Evolutionary conservation across 2,329 filamentous ascomycete species (phyloP), one percentile per base, ranked within the genome.

Genomic region (Sarocladiaceae sp.): DNA sequence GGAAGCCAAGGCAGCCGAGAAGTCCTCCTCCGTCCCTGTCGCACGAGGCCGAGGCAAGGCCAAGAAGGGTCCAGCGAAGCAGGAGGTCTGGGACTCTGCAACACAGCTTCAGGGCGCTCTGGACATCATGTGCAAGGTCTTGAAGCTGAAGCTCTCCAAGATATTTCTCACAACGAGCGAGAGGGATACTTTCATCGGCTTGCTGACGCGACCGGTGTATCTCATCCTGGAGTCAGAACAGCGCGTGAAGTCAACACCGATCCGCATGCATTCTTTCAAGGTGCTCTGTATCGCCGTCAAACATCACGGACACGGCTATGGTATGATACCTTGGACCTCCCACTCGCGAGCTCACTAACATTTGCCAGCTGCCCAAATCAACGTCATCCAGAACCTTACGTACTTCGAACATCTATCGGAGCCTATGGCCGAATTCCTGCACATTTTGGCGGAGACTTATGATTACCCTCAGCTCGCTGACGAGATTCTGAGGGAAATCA

Each of bases 341-440:
- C 46, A 17, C 8, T 33, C 15, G 29, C 2, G 6, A 10, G 12
- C 26, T 58, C 53, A 57, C 65, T 71, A 52, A 75, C 56, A 44
- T 5, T n/a, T 22, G 36, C 8, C 61, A 95, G 90, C 89, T 50
- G 94, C 94, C 2, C 94, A 99, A 77, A 97, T 96, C 46, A 96
- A 92, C 42, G 96, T 99, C 62, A 92, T 97, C 52, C 94, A 99
- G 68, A 97, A 94, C 65, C 73, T 99, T 59, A 96, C 94, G 4
- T 99, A 99, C 67, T 99, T 97, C 62, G 94, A 99, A 71, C 94
- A 99, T 69, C 74, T 99, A n/a, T 93, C 94, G 1, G 94, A 99
- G 64, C 94, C 94, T 1, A 99, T 99, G 94, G 94, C 94, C 28
- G 95, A 99, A 67, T 96, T 99, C 62, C 75, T 99, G 4, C 90